Conservation (phyloP, 306 rosid species). For the Cucurbita moschata region DNA sequence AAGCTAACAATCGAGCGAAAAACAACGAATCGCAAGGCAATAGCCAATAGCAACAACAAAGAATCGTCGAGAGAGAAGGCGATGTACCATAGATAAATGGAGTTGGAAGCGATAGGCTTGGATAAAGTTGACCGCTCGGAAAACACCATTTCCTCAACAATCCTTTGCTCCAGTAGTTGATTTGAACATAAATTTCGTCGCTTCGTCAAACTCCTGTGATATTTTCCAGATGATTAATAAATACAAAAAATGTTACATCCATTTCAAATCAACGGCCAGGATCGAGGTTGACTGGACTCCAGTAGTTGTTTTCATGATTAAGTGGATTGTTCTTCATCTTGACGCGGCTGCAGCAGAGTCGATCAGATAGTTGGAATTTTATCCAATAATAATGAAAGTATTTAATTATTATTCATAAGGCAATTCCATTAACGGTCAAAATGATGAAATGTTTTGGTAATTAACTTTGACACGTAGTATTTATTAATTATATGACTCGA, state of each 20-base stretch:
- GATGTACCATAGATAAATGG: neutral
- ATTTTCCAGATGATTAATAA: neutral
- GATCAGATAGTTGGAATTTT: neutral
- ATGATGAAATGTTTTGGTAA: neutral
- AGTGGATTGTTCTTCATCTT: neutral
- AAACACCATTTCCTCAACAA: neutral
- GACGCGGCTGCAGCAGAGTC: neutral
- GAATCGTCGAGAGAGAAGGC: slow-evolving; percentile 1
- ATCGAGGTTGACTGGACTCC: neutral
- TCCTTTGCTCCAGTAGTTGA: neutral
- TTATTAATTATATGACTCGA: neutral
- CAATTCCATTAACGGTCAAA: neutral
- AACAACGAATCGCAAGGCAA: slow-evolving; percentile 7
- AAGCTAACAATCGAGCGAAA: neutral
- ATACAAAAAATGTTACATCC: neutral
- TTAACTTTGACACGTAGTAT: neutral
- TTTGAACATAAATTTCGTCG: neutral
- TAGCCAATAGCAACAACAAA: slow-evolving; percentile 19
- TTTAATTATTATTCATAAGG: neutral
- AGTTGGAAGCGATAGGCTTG: neutral
- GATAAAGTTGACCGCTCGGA: slow-evolving; percentile 3
- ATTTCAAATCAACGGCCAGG: neutral
- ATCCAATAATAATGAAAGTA: too few species aligned
- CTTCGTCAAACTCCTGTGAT: neutral
- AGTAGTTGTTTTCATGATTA: neutral